Evolutionary conservation across 257 asterid species (phyloP), one percentile per base, ranked within the genome.

Genomic region (Pogostemon cablin): DNA sequence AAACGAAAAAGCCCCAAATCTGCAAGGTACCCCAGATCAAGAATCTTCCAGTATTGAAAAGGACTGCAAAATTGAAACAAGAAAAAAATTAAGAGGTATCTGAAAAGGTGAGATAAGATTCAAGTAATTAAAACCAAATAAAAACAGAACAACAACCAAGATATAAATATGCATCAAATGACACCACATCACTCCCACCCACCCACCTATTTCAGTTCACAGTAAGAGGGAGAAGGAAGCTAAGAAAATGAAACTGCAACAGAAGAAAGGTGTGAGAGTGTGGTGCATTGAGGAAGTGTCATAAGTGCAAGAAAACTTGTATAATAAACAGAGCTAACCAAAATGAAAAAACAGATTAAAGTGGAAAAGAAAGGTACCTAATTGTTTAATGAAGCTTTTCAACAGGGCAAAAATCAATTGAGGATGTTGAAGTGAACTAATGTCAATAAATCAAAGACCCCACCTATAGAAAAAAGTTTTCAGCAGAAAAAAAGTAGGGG

Each of bases 391-490:
- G 41, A 58, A 77, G 75, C 76, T 77, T 75, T 78, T 49, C 42
- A 77, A 71, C 75, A 55, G 62, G 32, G 58, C 73, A 75, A 71
- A 76, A 72, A 81, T 41, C 67, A 76, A 67, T 73, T 68, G 72
- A 72, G 65, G 71, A 62, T 71, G 71, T 57, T 69, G 80, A 73
- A 79, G 79, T 71, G 75, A 71, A 44, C 39, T 72, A 52, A 65
- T 61, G 86, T 78, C 75, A 75, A 59, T 53, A 73, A 79, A 79
- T 68, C 61, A 54, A 68, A 53, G 74, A 71, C 84, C 83, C 85
- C 85, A 80, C 83, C 72, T 66, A 78, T 25, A 58, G 57, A 7
- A 75, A 25, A 78, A 80, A 69, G 58, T 12, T 68, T 70, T 9
- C 10, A 57, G 72, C 72, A 62, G 61, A 52, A 48, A 25, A 67